These are phyloP conservation scores for Populus hybrid DNA, from an alignment of 441 rosid species.

Conservation along the genomic window DNA sequence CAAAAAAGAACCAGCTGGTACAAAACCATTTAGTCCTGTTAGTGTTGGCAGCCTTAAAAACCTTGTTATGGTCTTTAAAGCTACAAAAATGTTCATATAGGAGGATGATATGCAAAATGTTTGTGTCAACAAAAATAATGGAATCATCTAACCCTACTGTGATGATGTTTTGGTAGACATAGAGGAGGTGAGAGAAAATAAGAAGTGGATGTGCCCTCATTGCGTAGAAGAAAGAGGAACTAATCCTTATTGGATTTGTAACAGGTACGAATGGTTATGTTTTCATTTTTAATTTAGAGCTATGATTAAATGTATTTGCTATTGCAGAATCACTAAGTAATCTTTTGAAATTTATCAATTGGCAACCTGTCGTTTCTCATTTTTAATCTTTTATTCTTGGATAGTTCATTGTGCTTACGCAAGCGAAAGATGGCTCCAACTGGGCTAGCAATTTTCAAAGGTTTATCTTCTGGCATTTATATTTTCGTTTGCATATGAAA, in stretches of 20 bases:
- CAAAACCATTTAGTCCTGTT: not conserved
- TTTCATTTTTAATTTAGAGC: not conserved
- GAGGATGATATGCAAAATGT: not conserved
- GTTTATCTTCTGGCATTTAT: conserved; percentile 7
- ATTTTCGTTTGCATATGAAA: not conserved
- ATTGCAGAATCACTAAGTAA: no score
- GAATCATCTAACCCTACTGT: not conserved
- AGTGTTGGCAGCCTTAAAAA: not conserved
- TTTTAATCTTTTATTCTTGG: no score
- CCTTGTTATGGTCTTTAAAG: not conserved
- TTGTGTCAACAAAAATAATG: not conserved
- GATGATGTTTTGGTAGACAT: conserved; percentile 23
- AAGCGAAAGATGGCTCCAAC: no score
- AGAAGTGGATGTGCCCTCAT: conserved; percentile 50
- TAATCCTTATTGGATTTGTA: conserved; percentile 43
- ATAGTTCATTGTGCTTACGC: no score
- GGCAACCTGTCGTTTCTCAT: no score
- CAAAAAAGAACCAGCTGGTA: not conserved
- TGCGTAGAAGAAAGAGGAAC: conserved; percentile 43
- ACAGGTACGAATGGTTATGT: conserved; percentile 22
- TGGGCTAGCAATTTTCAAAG: conserved; percentile 33
- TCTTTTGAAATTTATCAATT: no score
- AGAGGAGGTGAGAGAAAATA: conserved; percentile 38
- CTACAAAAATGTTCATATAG: not conserved
- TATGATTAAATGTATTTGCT: not conserved